These are phyloP conservation scores for Schizonepeta tenuifolia DNA, from an alignment of 257 asterid genomes.

Conservation along the genomic window DNA sequence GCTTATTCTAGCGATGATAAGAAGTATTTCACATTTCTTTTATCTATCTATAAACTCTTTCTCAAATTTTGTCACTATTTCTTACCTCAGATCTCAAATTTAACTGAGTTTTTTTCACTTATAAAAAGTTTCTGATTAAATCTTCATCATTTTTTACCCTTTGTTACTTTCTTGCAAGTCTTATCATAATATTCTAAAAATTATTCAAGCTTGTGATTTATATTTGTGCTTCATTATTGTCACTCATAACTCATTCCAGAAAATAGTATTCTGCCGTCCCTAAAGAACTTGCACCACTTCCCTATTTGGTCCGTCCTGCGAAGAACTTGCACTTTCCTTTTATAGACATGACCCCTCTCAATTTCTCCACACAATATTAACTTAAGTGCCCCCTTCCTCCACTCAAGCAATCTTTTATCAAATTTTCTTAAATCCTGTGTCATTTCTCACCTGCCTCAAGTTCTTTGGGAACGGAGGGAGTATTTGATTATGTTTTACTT, in stretches of 20 bases:
- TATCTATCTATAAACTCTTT: neutral
- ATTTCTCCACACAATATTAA: too few species aligned
- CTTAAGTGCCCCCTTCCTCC: too few species aligned
- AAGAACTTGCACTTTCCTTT: too few species aligned
- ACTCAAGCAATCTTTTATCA: too few species aligned
- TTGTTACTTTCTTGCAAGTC: neutral
- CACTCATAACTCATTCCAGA: neutral
- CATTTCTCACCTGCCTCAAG: too few species aligned
- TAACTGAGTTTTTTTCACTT: neutral
- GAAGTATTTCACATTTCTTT: neutral
- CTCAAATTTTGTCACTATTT: neutral
- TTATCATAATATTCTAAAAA: neutral
- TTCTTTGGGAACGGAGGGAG: too few species aligned
- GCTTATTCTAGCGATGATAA: too few species aligned
- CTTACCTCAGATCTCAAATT: neutral
- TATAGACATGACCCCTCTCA: too few species aligned
- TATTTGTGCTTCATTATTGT: constrained; percentile 3
- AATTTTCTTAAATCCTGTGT: too few species aligned
- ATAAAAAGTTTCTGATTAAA: constrained; percentile 3
- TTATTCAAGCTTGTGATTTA: neutral
- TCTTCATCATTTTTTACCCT: neutral
- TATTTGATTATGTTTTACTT: constrained; percentile 23
- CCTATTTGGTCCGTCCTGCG: too few species aligned
- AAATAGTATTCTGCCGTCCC: too few species aligned
- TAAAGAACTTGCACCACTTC: too few species aligned